Evolutionary conservation across 352 stramenopile species (phyloP).

Genomic region (Globisporangium megalacanthum): DNA sequence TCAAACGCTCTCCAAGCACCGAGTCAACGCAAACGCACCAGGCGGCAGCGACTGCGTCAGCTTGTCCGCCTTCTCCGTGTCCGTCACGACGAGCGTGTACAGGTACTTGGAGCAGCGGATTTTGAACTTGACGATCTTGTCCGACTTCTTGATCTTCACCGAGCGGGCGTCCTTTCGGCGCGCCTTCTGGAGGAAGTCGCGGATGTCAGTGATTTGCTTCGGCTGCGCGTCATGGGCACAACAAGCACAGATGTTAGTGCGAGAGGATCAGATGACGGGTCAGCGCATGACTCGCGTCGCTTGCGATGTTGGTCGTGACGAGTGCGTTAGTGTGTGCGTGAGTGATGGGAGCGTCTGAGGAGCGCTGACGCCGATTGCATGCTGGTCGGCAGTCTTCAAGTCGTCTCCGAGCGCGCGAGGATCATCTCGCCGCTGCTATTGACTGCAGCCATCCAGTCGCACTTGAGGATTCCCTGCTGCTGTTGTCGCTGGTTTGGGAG

Average conservation of each 20-base stretch:
- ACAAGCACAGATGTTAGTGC: conserved; percentile 3
- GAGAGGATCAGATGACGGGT: not conserved
- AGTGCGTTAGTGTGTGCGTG: not conserved
- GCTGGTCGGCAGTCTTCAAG: no score
- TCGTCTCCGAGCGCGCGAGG: no score
- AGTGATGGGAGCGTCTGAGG: not conserved
- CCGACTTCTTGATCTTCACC: conserved; percentile 99
- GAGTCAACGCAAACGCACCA: conserved; percentile 46
- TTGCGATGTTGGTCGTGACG: not conserved
- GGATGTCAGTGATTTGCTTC: conserved; percentile 99
- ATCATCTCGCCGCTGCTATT: no score
- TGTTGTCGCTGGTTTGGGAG: no score
- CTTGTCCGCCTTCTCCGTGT: conserved; percentile 99
- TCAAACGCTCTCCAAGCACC: not conserved
- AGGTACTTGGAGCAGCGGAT: conserved; percentile 99
- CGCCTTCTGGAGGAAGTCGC: conserved; percentile 99
- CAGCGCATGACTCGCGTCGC: not conserved
- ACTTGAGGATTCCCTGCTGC: no score
- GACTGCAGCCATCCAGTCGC: no score
- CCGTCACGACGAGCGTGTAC: conserved; percentile 98
- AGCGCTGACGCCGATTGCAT: not conserved
- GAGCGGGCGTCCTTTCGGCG: conserved; percentile 96
- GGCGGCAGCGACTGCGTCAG: conserved; percentile 98
- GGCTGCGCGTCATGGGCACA: conserved; percentile 50
- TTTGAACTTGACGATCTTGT: conserved; percentile 99